Evolutionary conservation across 129 eudicot species (phyloP).

Genomic region (sunflower (Helianthus annuus)): HanXRQr2.0-SUNRISE NC_035444.2:150500793-150501292

Average conservation of each 20-base stretch:
- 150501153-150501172: constrained; percentile 1
- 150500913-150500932: background rate
- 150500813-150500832: no score
- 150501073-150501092: constrained; percentile 42
- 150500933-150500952: background rate
- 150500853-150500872: no score
- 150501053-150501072: constrained; percentile 95
- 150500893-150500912: background rate
- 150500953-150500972: constrained; percentile 8
- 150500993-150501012: constrained; percentile 90
- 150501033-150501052: constrained; percentile 89
- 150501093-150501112: background rate
- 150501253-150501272: background rate
- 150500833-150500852: no score
- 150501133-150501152: background rate
- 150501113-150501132: constrained; percentile 11
- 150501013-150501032: constrained; percentile 97
- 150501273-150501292: constrained; percentile 13
- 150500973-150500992: constrained; percentile 83
- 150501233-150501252: background rate
- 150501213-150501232: constrained; percentile 13
- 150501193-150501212: background rate
- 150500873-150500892: no score
- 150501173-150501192: background rate
- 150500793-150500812: no score